Evolutionary conservation across 78 protist species (phyloP).

Genomic region (Pigoraptor vietnamica): DNA sequence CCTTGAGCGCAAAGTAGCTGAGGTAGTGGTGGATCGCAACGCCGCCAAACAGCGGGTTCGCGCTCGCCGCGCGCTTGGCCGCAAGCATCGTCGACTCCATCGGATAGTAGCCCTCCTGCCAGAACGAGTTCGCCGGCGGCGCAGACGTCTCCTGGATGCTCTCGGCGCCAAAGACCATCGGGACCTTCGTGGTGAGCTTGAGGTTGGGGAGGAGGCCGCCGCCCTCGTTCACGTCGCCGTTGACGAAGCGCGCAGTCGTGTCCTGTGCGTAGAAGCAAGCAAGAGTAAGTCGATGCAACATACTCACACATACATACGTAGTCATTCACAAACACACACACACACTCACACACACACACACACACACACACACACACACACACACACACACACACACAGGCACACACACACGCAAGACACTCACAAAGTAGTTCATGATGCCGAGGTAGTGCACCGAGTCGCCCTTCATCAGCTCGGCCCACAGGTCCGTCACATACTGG

Average conservation of each 20-base stretch:
- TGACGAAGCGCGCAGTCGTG: neutral
- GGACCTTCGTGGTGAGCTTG: neutral
- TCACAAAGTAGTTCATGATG: constrained; percentile 3
- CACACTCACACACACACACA: too few species aligned
- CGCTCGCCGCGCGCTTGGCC: neutral
- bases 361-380: too few species aligned
- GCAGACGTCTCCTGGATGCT: neutral
- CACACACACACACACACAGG: too few species aligned
- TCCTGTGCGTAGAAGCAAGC: too few species aligned
- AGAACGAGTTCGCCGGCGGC: neutral
- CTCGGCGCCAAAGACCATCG: neutral
- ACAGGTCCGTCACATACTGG: neutral
- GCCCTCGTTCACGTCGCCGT: neutral
- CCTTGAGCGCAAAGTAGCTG: neutral
- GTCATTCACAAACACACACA: too few species aligned
- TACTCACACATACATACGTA: too few species aligned
- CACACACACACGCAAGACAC: too few species aligned
- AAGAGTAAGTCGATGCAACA: too few species aligned
- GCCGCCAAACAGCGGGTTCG: neutral
- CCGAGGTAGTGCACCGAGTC: neutral
- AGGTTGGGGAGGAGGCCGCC: neutral
- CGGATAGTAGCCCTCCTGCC: neutral
- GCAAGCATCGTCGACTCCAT: neutral
- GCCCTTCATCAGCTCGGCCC: neutral
- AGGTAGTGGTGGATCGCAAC: neutral